Conservation (phyloP, 805 yeast genomes). For the Wickerhamomyces canadensis region DNA sequence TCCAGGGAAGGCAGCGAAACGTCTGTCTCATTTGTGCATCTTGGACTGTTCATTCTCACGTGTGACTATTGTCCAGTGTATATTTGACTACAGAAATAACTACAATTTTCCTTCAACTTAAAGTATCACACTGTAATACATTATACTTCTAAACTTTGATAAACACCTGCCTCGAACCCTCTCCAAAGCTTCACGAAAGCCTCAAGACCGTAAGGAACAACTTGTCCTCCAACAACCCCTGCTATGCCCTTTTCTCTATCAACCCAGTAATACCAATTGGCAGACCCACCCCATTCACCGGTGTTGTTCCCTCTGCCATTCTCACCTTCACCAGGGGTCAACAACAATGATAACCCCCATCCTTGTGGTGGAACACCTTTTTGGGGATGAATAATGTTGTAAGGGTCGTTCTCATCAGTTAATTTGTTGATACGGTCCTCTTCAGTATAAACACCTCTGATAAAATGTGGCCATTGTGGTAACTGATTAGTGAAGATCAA, state of each 20-base stretch:
- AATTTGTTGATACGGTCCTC: constrained; percentile 4
- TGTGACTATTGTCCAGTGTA: too few species aligned
- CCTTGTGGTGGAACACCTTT: constrained; percentile 10
- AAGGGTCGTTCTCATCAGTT: neutral
- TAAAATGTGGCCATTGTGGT: constrained; percentile 16
- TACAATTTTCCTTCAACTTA: too few species aligned
- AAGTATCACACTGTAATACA: too few species aligned
- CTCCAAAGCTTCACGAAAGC: constrained; percentile 3
- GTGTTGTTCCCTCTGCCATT: constrained; percentile 31
- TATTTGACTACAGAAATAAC: too few species aligned
- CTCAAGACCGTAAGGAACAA: constrained; percentile 26
- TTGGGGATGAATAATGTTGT: constrained; percentile 6
- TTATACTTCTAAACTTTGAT: neutral
- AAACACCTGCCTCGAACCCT: constrained; percentile 1
- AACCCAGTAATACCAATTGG: constrained; percentile 33
- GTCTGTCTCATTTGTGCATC: too few species aligned
- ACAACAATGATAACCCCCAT: constrained; percentile 22
- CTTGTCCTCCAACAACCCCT: constrained; percentile 30
- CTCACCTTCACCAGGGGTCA: constrained; percentile 13
- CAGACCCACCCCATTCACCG: constrained; percentile 32
- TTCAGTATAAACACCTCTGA: constrained; percentile 5
- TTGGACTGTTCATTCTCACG: too few species aligned
- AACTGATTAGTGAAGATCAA: constrained; percentile 27
- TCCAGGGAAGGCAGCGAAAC: too few species aligned
- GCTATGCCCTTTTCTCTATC: constrained; percentile 31